A percentile compares a stretch with the other conserved stretches of the same genome.
Conservation (phyloP, 192 early-diverging fungal genomes). For the Backusella tarrabulga region DNA sequence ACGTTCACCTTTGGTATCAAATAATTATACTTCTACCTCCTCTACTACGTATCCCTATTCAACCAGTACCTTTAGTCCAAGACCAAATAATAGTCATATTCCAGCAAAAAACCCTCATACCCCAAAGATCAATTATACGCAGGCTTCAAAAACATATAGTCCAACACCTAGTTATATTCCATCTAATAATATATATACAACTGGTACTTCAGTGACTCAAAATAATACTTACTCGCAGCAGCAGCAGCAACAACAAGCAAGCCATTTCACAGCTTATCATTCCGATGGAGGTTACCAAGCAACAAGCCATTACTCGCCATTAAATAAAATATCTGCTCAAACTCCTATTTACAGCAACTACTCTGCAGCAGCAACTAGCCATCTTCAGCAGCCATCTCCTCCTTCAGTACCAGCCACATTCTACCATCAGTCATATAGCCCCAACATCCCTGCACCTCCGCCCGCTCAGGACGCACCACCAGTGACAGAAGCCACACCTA, state of each 20-base stretch:
- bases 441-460: conserved; percentile 10
- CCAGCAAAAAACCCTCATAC: neutral
- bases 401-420: neutral
- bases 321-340: neutral
- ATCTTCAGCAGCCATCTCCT: neutral
- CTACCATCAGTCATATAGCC: neutral
- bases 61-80: neutral
- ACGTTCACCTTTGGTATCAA: neutral
- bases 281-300: neutral
- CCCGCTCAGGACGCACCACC: neutral
- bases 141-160: conserved; percentile 3
- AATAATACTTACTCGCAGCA: neutral
- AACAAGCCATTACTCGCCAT: conserved; percentile 9
- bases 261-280: neutral
- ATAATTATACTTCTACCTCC: neutral
- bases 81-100: neutral
- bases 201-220: neutral
- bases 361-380: neutral
- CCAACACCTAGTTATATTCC: conserved; percentile 21
- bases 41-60: neutral
- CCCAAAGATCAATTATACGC: conserved; percentile 11
- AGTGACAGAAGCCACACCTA: neutral
- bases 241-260: neutral
- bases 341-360: neutral
- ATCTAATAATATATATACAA: neutral